Conservation (phyloP, 768 basidiomycete genomes). For the Pisolithus orientalis region DNA sequence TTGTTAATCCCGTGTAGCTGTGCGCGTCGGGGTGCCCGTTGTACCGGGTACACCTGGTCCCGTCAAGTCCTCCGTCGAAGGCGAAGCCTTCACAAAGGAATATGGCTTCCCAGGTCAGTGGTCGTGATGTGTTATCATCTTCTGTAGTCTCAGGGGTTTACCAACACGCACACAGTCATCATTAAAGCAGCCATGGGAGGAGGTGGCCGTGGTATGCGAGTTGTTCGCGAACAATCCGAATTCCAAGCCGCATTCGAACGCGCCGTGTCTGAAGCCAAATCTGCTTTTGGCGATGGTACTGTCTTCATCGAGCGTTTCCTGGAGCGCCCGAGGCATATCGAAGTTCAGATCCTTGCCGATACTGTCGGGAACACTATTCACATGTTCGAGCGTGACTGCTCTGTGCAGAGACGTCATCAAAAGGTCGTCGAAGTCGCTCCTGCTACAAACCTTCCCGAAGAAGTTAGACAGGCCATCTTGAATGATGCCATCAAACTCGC, state of each 20-base stretch:
- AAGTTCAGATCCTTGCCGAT: conserved; percentile 94
- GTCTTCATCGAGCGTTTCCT: conserved; percentile 99
- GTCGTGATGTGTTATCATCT: not conserved
- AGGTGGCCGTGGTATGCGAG: conserved; percentile 98
- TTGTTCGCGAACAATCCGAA: conserved; percentile 89
- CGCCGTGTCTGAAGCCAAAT: conserved; percentile 91
- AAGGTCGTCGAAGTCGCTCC: conserved; percentile 99
- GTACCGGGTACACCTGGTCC: conserved; percentile 98
- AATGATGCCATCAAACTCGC: conserved; percentile 91
- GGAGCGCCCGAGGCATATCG: conserved; percentile 95
- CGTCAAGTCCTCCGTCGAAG: conserved; percentile 73
- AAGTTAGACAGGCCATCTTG: conserved; percentile 83
- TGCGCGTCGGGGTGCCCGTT: conserved; percentile 88
- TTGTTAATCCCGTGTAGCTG: conserved; percentile 43
- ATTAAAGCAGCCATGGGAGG: conserved; percentile 99
- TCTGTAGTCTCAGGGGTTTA: conserved; percentile 2
- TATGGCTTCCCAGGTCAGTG: conserved; percentile 84
- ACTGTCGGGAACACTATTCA: conserved; percentile 91
- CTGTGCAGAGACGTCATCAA: conserved; percentile 95
- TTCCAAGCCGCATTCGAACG: conserved; percentile 88
- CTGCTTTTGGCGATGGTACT: conserved; percentile 97
- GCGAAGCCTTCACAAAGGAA: conserved; percentile 86
- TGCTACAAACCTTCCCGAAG: conserved; percentile 88
- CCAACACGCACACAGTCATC: conserved; percentile 56
- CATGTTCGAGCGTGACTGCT: conserved; percentile 98